These are phyloP conservation scores for Aphanomyces astaci DNA, from an alignment of 352 stramenopile genomes.

Conservation along the genomic window DNA sequence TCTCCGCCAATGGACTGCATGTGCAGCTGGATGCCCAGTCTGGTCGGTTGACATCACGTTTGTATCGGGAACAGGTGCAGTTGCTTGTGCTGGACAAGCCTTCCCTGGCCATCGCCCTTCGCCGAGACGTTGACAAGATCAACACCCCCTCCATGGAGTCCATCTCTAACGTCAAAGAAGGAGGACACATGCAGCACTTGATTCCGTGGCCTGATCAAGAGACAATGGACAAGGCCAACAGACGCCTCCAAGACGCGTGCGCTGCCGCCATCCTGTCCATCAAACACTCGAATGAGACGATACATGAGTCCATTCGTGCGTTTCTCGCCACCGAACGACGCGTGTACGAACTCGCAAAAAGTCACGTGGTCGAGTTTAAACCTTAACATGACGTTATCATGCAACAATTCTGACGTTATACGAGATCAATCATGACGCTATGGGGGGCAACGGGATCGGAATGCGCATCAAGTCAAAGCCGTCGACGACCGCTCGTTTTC, in stretches of 20 bases:
- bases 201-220: background rate
- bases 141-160: background rate
- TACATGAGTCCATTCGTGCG: background rate
- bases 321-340: background rate
- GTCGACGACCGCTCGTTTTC: constrained; percentile 49
- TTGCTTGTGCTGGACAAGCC: constrained; percentile 15
- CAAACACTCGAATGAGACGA: background rate
- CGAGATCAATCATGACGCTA: too few relatives aligned
- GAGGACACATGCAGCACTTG: too few relatives aligned
- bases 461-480: constrained; percentile 77
- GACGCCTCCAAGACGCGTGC: background rate
- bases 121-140: background rate
- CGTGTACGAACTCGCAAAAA: background rate
- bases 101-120: background rate
- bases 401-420: too few relatives aligned
- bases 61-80: background rate
- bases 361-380: background rate
- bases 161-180: background rate
- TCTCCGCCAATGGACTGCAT: constrained; percentile 19
- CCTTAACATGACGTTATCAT: background rate
- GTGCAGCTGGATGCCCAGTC: constrained; percentile 30
- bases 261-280: background rate
- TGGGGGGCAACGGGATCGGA: constrained; percentile 40
- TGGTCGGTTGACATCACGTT: background rate
- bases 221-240: background rate